Base-by-base conservation (phyloP, 2,329 filamentous ascomycete genomes). In the Elsinoe australis region DNA sequence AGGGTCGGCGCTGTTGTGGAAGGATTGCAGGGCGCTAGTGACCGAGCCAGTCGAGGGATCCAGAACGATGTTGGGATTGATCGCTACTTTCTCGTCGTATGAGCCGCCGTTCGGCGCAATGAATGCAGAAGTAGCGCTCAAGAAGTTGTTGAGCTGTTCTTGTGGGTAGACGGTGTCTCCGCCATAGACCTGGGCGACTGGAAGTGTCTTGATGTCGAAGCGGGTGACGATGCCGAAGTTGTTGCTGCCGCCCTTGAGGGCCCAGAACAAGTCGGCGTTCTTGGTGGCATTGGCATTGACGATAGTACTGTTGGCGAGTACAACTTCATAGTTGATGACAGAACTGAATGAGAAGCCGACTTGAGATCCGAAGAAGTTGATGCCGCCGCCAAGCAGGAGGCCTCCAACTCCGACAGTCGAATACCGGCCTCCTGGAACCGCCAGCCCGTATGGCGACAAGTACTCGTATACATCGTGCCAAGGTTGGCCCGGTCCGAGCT, bases 211-310 rank as follows among this genome's bases (percentile, higher is more conserved):
- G 56, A 56, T 31, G 38, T 58, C 55, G 45, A 61, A 54, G 0
- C 57, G 44, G 1, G 59, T 62, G 2, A 69, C 66, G 5, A 70
- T 62, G 4, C 69, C 70, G 49, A 72, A 72, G 46, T 68, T 69
- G 50, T 68, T 65, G 0, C 69, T 68, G 1, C 69, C 70, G 17
- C 70, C 71, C 4, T 63, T 59, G 17, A 72, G 47, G 14, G 65
- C 69, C 71, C 71, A 75, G 58, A 73, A 75, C 3, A 75, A 60
- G 36, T 75, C 72, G 0, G 58, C 15, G 29, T 78, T 68, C 54
- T 75, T 64, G 0, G 57, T 56, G 8, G 65, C 60, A 1, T 70
- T 74, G 0, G 65, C 62, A 1, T 55, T 61, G 8, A 66, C 58
- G 22, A 68, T 56, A 3, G 55, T 53, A 0, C 69, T 69, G 47